Conservation (phyloP, 2,329 filamentous ascomycete species). For the Bimuria novae-zelandiae region DNA sequence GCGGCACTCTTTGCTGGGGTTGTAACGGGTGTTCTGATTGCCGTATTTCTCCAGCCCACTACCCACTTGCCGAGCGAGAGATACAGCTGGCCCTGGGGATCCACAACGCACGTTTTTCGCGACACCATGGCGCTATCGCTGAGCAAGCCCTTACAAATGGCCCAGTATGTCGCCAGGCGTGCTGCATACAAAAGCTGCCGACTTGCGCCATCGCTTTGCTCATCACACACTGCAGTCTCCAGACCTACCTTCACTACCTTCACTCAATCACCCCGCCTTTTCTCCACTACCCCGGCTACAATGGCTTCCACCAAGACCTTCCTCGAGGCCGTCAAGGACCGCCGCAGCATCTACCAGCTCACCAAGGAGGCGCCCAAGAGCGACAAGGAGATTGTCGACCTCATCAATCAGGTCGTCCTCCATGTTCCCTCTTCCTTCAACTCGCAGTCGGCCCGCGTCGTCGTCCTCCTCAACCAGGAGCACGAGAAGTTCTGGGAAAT, state of each 20-base stretch:
- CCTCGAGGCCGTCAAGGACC: slow-evolving; percentile 67
- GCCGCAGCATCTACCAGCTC: slow-evolving; percentile 72
- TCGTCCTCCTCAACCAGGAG: slow-evolving; percentile 79
- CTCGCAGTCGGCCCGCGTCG: slow-evolving; percentile 77
- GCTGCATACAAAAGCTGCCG: slow-evolving; percentile 29
- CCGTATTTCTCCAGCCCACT: slow-evolving; percentile 29
- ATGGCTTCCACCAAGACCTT: slow-evolving; percentile 54
- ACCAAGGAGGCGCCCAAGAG: slow-evolving; percentile 66
- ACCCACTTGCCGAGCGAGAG: slow-evolving; percentile 22
- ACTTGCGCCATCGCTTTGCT: slow-evolving; percentile 12
- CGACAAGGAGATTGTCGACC: slow-evolving; percentile 64
- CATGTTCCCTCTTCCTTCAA: slow-evolving; percentile 85
- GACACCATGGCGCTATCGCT: slow-evolving; percentile 38
- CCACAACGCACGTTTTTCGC: slow-evolving; percentile 15
- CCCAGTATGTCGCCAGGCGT: slow-evolving; percentile 17
- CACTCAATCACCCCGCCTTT: slow-evolving; percentile 12
- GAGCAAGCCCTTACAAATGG: slow-evolving; percentile 41
- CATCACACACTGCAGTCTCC: slow-evolving; percentile 13
- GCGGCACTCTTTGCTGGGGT: background rate
- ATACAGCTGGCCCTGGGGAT: slow-evolving; percentile 2
- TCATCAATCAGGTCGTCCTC: slow-evolving; percentile 63
- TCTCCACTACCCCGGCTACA: slow-evolving; percentile 30
- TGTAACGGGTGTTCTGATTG: slow-evolving; percentile 34
- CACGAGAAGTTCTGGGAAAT: slow-evolving; percentile 90
- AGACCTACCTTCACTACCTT: slow-evolving; percentile 7